Evolutionary conservation across 768 basidiomycete genomes (phyloP).

Genomic region (Auricularia sp.): DNA sequence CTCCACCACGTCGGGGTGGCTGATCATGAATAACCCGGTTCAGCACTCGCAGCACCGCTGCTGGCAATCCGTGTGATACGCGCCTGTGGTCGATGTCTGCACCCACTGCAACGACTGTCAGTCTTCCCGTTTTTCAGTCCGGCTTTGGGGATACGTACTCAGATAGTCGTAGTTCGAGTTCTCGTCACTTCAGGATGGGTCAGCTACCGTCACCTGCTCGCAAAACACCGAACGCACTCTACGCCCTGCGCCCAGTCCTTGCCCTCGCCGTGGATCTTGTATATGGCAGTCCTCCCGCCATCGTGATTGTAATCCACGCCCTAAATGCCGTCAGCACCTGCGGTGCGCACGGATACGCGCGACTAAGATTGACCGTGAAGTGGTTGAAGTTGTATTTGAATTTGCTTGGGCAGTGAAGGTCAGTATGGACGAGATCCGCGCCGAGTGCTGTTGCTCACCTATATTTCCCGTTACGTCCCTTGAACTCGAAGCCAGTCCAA

Average conservation of each 20-base stretch:
- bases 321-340: not conserved
- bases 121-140: not conserved
- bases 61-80: not conserved
- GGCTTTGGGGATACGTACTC: not conserved
- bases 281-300: constrained; percentile 21
- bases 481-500: constrained; percentile 25
- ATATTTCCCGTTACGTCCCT: constrained; percentile 24
- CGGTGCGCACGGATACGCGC: not conserved
- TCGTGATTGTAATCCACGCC: constrained; percentile 27
- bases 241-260: constrained; percentile 27
- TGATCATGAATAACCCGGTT: not conserved
- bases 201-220: not conserved
- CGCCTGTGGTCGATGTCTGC: constrained; percentile 20
- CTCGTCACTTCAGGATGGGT: constrained; percentile 12
- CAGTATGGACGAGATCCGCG: not conserved
- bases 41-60: no score
- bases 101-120: constrained; percentile 4
- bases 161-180: constrained; percentile 18
- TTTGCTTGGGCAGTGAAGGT: not conserved
- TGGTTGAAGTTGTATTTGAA: not conserved
- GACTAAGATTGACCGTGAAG: not conserved
- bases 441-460: not conserved
- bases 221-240: constrained; percentile 8
- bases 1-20: constrained; percentile 25
- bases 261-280: constrained; percentile 27